Evolutionary conservation across 129 eudicot genomes (phyloP), one percentile per base, ranked within the genome.

Genomic region (Tanacetum coccineum): DNA sequence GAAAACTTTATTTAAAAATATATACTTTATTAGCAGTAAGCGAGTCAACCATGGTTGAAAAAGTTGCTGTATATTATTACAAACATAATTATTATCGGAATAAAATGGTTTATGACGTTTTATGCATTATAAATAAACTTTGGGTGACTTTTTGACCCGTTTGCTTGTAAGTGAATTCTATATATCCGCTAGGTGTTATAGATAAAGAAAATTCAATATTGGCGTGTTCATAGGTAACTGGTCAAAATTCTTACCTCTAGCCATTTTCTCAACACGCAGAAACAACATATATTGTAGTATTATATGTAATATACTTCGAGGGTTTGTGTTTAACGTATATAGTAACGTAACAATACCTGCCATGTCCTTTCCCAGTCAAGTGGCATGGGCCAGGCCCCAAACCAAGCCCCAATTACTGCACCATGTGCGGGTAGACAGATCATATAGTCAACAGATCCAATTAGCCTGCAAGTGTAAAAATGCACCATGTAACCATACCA

Each of bases 341-440:
- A 14, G 53, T 21, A 12, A 60, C 6, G 50, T 57, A 67, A 45
- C 14, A 21, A 14, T 73, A 88, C 99, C 99, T 94, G 99, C 99
- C 97, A 94, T 12, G 81, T 72, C 70, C 99, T 86, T 85, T 94
- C 99, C 99, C 97, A 94, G 73, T 91, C 97, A 74, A 91, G 95
- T 32, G 97, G 97, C 97, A 91, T 91, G 9, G 95, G 95, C 97
- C 97, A 91, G 48, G 97, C 93, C 73, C 97, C 97, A 70, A 91
- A 85, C 99, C 99, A 94, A 65, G 93, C 91, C 67, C 99, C 99
- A 32, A 94, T 63, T 59, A 87, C 80, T 47, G 95, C 89, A 62
- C 93, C 99, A 77, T 89, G 83, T 70, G 99, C 97, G 58, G 97
- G 93, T 63, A 94, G 70, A 57, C 95, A 86, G 17, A 89, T 81